Percentiles rank a stretch among this genome's conserved stretches.
Evolutionary conservation across 2,329 filamentous ascomycete species (phyloP).

Genomic region (Phyllosticta citrichinensis): DNA sequence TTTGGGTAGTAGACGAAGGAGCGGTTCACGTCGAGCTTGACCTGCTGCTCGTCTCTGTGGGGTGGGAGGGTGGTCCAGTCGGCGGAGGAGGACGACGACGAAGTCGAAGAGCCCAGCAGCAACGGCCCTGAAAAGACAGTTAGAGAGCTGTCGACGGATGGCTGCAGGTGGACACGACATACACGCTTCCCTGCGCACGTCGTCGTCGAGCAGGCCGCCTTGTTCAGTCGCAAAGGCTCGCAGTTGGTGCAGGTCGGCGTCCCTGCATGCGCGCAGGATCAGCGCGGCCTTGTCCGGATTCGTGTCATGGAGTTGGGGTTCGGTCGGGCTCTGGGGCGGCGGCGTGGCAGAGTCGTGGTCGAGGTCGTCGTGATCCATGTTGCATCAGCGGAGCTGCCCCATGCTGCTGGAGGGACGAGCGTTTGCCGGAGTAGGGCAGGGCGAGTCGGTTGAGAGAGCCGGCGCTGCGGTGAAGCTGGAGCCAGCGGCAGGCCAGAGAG

Average conservation of each 20-base stretch:
- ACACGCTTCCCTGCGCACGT: conserved; percentile 67
- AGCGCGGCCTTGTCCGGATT: conserved; percentile 18
- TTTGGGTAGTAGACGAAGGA: conserved; percentile 96
- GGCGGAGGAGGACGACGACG: neutral
- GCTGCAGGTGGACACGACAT: conserved; percentile 30
- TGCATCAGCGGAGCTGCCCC: conserved; percentile 4
- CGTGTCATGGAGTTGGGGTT: neutral
- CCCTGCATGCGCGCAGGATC: conserved; percentile 34
- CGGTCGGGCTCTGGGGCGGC: neutral
- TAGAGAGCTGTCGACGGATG: conserved; percentile 9
- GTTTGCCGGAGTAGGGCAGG: neutral
- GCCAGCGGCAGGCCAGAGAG: neutral
- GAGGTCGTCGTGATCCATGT: conserved; percentile 4
- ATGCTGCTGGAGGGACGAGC: neutral
- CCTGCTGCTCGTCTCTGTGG: conserved; percentile 86
- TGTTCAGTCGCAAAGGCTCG: conserved; percentile 32
- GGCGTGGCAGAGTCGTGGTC: neutral
- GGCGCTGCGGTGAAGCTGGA: neutral
- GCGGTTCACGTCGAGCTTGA: conserved; percentile 82
- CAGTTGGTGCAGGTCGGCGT: conserved; percentile 30
- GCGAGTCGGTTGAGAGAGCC: neutral
- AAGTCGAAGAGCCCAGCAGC: conserved; percentile 30
- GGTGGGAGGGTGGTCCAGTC: conserved; percentile 54
- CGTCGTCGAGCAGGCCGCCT: conserved; percentile 38
- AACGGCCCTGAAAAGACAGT: conserved; percentile 48